These are phyloP conservation scores for Phytophthora niederhauseri DNA, from an alignment of 352 stramenopile genomes.

Conservation along the genomic window DNA sequence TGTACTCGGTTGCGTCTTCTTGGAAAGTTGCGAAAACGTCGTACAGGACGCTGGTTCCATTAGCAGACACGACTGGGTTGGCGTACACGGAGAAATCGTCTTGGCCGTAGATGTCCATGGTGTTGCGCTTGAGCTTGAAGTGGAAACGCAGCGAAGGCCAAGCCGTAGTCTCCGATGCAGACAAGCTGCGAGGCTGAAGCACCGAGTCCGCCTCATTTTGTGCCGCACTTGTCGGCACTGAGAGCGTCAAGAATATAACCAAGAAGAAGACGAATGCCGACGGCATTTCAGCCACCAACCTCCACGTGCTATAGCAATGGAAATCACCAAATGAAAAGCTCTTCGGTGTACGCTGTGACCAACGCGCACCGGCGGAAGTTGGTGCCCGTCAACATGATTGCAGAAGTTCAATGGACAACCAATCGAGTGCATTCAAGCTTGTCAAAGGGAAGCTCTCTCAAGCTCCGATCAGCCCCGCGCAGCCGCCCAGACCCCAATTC, in stretches of 20 bases:
- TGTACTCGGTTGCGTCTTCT: slow-evolving; percentile 20
- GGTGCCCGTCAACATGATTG: no score
- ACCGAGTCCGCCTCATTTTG: background rate
- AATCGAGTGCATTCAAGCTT: no score
- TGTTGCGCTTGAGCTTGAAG: slow-evolving; percentile 3
- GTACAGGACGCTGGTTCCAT: slow-evolving; percentile 24
- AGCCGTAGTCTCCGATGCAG: background rate
- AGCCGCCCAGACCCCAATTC: background rate
- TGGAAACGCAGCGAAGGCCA: background rate
- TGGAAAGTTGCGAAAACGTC: slow-evolving; percentile 19
- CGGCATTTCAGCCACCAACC: background rate
- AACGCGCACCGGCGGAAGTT: no score
- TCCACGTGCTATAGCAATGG: no score
- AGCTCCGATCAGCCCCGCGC: background rate
- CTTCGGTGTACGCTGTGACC: no score
- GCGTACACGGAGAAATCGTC: background rate
- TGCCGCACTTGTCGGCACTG: background rate
- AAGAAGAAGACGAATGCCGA: background rate
- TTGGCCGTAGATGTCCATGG: slow-evolving; percentile 1
- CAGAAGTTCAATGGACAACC: background rate
- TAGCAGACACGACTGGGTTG: background rate
- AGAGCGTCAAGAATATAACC: background rate
- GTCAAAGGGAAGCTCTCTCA: no score
- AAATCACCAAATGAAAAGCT: background rate
- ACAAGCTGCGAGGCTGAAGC: background rate